Base-by-base conservation (phyloP, 768 basidiomycete species). In the Hydnomerulius pinastri region DNA sequence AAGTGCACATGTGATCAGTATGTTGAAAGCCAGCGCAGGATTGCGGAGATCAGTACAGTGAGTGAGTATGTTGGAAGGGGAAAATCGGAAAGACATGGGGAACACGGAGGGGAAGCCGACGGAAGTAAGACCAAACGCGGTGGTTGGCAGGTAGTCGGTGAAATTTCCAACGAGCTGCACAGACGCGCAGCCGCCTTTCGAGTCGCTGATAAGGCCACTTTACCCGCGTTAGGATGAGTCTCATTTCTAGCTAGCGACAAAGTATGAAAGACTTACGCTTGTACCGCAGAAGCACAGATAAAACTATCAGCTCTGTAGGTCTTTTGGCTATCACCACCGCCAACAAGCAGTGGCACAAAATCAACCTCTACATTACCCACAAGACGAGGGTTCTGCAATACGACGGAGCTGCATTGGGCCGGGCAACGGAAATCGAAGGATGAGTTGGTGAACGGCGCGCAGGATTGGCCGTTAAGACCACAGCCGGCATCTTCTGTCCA, bases 231-330 rank as follows among this genome's bases (percentile, higher is more conserved):
- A 46, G 33, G 40, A 21, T 61, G 15, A 62, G 48, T 44, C 46
- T 41, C 20, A 18, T 38, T 48, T 28, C 11, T 21, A 28, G 29
- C 28, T 35, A 17, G n/a, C 40, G 24, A 6, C 28, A 54, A 25
- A 49, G 38, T 13, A 33, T 28, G 46, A 48, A 45, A 20, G 45
- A 77, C 81, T 67, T 64, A 92, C 85, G 84, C 82, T 73, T 93
- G 91, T 33, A 85, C 74, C 33, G 90, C 92, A 35, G 92, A 84
- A 35, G 89, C 82, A 64, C 92, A 94, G 30, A 93, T 80, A 64
- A 93, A 94, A 48, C 78, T 83, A 64, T 94, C 92, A 2, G 83
- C 90, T 61, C 92, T 78, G 61, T 93, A 94, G 4, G 90, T 92
- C 33, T 64, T 62, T 40, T 83, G 74, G 1, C 53, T 53, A 68